A percentile compares a stretch with the other conserved stretches of the same genome.
phyloP scores from a whole-genome alignment of 306 rosid species.

The Trichosanthes cucumerina region DNA sequence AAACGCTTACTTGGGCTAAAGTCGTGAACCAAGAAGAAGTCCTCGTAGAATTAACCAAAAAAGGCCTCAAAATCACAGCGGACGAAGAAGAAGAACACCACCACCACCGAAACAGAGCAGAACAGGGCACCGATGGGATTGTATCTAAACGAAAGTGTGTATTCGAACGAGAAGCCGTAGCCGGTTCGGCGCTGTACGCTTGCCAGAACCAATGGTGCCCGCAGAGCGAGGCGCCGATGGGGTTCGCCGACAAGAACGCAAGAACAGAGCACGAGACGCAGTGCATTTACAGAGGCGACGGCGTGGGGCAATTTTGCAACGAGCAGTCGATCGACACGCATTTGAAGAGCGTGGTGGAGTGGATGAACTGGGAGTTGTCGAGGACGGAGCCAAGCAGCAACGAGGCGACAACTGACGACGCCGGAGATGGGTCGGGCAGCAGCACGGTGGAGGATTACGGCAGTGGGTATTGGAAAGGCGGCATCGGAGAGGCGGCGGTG shows the following conservation, averaged over 20 bases:
- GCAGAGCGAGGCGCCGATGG: neutral
- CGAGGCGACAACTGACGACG: neutral
- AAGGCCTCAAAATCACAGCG: slow-evolving; percentile 18
- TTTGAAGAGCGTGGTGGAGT: slow-evolving; percentile 22
- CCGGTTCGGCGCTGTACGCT: neutral
- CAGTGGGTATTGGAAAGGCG: slow-evolving; percentile 18
- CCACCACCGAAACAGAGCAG: neutral
- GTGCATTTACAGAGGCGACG: neutral
- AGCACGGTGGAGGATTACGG: slow-evolving; percentile 17
- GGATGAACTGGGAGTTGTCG: slow-evolving; percentile 33
- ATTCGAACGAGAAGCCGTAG: neutral
- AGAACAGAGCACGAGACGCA: neutral
- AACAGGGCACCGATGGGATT: neutral
- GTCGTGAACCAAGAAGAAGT: slow-evolving; percentile 45
- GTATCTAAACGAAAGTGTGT: neutral
- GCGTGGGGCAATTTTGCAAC: neutral
- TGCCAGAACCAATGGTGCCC: slow-evolving; percentile 2
- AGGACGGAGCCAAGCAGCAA: slow-evolving; percentile 9
- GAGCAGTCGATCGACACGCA: neutral
- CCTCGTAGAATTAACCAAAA: slow-evolving; percentile 15
- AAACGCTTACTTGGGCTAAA: slow-evolving; percentile 43
- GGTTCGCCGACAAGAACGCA: neutral
- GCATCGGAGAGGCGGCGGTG: neutral
- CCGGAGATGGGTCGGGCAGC: neutral
- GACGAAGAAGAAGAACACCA: neutral